phyloP scores from a whole-genome alignment of 495 filamentous ascomycete genomes.

The Hypoxylon cercidicola region DNA sequence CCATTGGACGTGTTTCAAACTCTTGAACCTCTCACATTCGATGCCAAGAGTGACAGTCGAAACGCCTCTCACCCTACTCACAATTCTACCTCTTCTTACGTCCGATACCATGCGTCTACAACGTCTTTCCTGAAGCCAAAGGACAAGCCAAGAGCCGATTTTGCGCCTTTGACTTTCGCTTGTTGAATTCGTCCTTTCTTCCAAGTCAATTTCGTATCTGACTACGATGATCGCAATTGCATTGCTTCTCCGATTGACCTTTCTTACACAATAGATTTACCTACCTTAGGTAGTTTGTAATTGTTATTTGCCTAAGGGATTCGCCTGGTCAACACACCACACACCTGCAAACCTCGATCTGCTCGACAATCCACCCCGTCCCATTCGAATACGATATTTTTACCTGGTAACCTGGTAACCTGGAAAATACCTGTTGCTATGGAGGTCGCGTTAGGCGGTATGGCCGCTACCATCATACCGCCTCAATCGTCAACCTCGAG shows the following conservation, averaged over 20 bases:
- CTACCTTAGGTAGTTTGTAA: slow-evolving; percentile 1
- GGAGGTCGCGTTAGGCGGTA: slow-evolving; percentile 44
- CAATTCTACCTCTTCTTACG: slow-evolving; percentile 6
- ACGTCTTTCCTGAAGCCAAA: slow-evolving; percentile 2
- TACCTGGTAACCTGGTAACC: slow-evolving; percentile 1
- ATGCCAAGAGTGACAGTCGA: slow-evolving; percentile 24
- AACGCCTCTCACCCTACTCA: slow-evolving; percentile 24
- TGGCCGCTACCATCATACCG: slow-evolving; percentile 42
- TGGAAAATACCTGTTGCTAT: slow-evolving; percentile 26
- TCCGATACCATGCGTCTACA: slow-evolving; percentile 13
- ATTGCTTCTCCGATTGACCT: slow-evolving; percentile 3
- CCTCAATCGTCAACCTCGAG: slow-evolving; percentile 44
- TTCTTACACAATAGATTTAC: slow-evolving; percentile 16
- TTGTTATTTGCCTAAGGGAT: no score
- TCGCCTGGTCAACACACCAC: no score
- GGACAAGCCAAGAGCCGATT: background rate
- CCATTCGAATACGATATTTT: slow-evolving; percentile 7
- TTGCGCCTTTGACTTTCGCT: slow-evolving; percentile 6
- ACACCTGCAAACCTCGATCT: background rate
- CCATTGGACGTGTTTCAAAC: slow-evolving; percentile 39
- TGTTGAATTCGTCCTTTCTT: slow-evolving; percentile 9
- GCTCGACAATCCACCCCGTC: background rate
- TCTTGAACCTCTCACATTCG: slow-evolving; percentile 23
- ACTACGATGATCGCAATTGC: slow-evolving; percentile 25
- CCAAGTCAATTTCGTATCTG: background rate